A percentile compares a stretch with the other conserved stretches of the same genome.
Conservation (phyloP, 768 basidiomycete genomes). For the Lactifluus echinatus region DNA sequence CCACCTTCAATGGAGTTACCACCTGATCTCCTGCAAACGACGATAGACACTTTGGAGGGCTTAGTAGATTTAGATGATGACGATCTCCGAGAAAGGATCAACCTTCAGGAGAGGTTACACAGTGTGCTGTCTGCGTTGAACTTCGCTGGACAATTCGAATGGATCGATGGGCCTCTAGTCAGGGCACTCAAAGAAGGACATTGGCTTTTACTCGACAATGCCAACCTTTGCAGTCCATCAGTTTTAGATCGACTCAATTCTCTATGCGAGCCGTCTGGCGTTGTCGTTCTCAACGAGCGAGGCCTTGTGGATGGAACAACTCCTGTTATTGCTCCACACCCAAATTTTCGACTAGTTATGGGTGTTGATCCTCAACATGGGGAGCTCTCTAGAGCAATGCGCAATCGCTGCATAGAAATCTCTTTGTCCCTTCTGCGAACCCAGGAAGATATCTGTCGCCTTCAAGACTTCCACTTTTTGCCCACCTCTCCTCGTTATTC, state of each 20-base stretch:
- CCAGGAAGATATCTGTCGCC: conserved; percentile 10
- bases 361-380: conserved; percentile 84
- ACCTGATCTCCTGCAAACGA: conserved; percentile 23
- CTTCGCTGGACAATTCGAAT: conserved; percentile 63
- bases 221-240: conserved; percentile 91
- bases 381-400: conserved; percentile 95
- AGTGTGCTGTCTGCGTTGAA: conserved; percentile 24
- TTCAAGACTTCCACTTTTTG: conserved; percentile 12
- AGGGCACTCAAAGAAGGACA: conserved; percentile 77
- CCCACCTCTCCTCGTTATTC: neutral
- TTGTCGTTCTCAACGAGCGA: conserved; percentile 79
- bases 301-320: conserved; percentile 74
- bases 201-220: conserved; percentile 87
- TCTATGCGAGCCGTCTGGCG: conserved; percentile 82
- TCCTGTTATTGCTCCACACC: conserved; percentile 71
- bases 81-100: neutral
- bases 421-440: conserved; percentile 31
- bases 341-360: conserved; percentile 90
- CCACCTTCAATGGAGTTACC: neutral
- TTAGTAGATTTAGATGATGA: conserved; percentile 19
- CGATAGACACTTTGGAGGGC: conserved; percentile 26
- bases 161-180: conserved; percentile 91
- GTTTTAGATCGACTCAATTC: conserved; percentile 96
- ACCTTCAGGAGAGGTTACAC: conserved; percentile 1
- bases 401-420: conserved; percentile 91